phyloP scores from a whole-genome alignment of 345 rosid species.

The Reutealis trisperma region DNA sequence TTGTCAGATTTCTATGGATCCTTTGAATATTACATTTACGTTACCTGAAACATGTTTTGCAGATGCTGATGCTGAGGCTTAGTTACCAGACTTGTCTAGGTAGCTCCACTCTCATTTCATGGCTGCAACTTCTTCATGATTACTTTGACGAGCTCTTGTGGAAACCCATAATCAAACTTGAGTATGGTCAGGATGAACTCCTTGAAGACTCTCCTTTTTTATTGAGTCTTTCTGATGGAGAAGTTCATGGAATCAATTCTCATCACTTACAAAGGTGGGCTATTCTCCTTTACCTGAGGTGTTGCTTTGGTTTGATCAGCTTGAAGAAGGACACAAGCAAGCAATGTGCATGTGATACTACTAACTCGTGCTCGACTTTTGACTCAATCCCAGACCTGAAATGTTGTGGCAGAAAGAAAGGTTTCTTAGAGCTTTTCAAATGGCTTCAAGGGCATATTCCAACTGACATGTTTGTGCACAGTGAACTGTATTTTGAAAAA shows the following conservation, averaged over 20 bases:
- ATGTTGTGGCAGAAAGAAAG: conserved; percentile 45
- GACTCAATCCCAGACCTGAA: conserved; percentile 22
- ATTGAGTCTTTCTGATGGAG: conserved; percentile 41
- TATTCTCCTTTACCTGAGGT: conserved; percentile 66
- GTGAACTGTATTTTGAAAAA: conserved; percentile 43
- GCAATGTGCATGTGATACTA: conserved; percentile 34
- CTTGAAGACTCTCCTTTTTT: conserved; percentile 84
- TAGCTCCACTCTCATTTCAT: conserved; percentile 43
- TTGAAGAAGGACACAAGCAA: conserved; percentile 34
- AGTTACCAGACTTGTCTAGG: conserved; percentile 48
- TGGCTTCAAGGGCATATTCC: conserved; percentile 64
- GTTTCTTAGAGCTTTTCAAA: conserved; percentile 48
- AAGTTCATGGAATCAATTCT: conserved; percentile 29
- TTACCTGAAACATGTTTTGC: conserved; percentile 27
- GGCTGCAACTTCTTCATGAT: conserved; percentile 71
- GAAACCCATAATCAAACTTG: conserved; percentile 32
- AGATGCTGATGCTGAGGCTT: conserved; percentile 83
- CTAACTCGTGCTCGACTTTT: conserved; percentile 24
- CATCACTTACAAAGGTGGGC: conserved; percentile 66
- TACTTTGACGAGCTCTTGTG: conserved; percentile 58
- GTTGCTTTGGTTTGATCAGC: conserved; percentile 58
- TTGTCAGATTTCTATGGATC: background rate
- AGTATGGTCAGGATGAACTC: conserved; percentile 39
- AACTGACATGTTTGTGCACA: conserved; percentile 25
- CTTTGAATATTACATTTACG: background rate